Evolutionary conservation across 2,329 filamentous ascomycete genomes (phyloP), one percentile per base, ranked within the genome.

Genomic region (Microcyclospora tardicrescens): DNA sequence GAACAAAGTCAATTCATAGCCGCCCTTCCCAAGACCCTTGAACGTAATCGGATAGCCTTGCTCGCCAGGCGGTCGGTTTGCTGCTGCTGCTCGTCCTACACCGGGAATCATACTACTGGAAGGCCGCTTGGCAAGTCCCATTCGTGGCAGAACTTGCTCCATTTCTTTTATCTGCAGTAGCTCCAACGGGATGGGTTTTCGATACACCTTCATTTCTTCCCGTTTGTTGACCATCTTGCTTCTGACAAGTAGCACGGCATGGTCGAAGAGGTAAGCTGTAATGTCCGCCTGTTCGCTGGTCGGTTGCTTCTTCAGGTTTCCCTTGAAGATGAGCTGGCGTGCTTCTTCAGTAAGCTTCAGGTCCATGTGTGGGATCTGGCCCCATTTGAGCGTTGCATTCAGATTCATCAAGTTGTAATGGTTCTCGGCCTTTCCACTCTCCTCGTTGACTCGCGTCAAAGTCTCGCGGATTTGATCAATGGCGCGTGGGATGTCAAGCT

Each of bases 341-440:
- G 83, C 84, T 52, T 94, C 86, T 53, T 98, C 91, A 0, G 86
- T 94, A 36, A 98, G 71, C 60, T 93, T 93, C 44, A 98, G 67
- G 58, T 98, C 91, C 35, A 96, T 87, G 55, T 81, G 83, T 55
- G 95, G 89, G 45, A 85, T 85, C 1, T 84, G 80, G 32, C 81
- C 76, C 71, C 93, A 98, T 46, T 89, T 85, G 47, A 98, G 75
- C 52, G 93, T 84, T 50, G 91, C 79, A 57, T 95, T 91, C 27
- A 98, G 72, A 50, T 86, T 83, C 60, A 89, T 81, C 41, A 98
- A 67, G 58, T 96, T 96, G 70, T 94, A 96, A 37, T 91, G 81
- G 58, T 98, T 98, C 62, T 98, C 91, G 1, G 91, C 86, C 65
- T 93, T 95, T 52, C 91, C 91, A 49, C 86, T 94, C 61, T 96